Base-by-base conservation (phyloP, 2,329 filamentous ascomycete genomes). In the Exserohilum rostratum region DNA sequence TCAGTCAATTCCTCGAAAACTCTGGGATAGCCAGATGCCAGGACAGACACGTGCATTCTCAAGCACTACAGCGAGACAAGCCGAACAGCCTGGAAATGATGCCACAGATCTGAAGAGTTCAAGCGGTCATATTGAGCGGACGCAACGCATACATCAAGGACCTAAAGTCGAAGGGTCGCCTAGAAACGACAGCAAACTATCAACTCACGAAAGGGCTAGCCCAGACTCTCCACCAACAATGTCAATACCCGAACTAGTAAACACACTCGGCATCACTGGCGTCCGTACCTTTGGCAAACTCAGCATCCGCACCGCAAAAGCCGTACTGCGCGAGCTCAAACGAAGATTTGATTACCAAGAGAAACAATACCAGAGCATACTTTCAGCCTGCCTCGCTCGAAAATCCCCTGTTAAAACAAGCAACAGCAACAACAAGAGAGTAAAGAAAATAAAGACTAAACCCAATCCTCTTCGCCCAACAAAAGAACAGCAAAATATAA, bases 251-350 rank as follows among this genome's bases (percentile, higher is more conserved):
- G 44, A 49, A 37, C 13, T 53, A 7, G 17, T 37, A 27, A 30
- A 18, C 10, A 18, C 38, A 11, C 40, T 54, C 20, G 30, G 37
- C 20, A 50, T 54, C n/a, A 25, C 35, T 17, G 39, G 34, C 29
- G 20, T 39, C n/a, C 18, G 25, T 31, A 40, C n/a, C 13, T 22
- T 30, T 35, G 46, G 40, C 6, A 34, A 39, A 12, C 51, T 54
- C 29, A n/a, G 51, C 25, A 33, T 40, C 15, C 46, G 51, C 22
- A 45, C 51, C 34, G 51, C 51, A 15, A 54, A 44, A 29, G 33
- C 31, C 12, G 45, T 54, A 50, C 6, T 22, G 22, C 34, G 40
- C 7, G 48, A 49, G 7, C n/a, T 54, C 13, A 22, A 30, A 5
- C 39, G 29, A 12, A 33, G 42, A 12, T 45, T 45, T 25, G 34